phyloP scores from a whole-genome alignment of 129 eudicot species.

The Mikania micrantha region DNA sequence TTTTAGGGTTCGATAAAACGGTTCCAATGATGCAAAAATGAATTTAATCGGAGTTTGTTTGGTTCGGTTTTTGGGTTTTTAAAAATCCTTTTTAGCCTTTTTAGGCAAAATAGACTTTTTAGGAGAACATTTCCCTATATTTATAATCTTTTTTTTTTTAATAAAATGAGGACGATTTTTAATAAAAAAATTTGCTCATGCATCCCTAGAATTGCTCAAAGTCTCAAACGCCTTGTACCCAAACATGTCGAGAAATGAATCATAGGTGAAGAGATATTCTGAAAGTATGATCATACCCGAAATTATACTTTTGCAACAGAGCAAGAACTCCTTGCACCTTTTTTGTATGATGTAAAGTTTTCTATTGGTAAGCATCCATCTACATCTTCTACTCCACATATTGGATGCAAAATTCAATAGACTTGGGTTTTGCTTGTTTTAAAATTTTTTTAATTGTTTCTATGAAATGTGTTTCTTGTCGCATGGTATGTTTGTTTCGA shows the following conservation, averaged over 20 bases:
- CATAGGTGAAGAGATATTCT: not conserved
- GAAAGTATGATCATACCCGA: not conserved
- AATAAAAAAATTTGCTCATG: slow-evolving; percentile 63
- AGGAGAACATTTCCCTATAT: no score
- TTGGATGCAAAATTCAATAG: not conserved
- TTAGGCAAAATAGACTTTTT: no score
- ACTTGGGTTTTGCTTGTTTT: slow-evolving; percentile 7
- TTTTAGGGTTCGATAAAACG: no score
- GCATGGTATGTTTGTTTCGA: not conserved
- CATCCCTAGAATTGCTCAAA: slow-evolving; percentile 57
- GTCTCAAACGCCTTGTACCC: slow-evolving; percentile 67
- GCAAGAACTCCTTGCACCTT: slow-evolving; percentile 5
- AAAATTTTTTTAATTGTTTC: not conserved
- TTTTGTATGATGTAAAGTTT: slow-evolving; percentile 10
- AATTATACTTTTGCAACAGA: not conserved
- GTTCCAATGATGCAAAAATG: no score
- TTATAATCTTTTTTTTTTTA: no score
- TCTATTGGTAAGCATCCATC: slow-evolving; percentile 16
- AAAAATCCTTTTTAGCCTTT: no score
- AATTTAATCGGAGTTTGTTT: no score
- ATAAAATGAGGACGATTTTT: no score
- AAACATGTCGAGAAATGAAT: slow-evolving; percentile 47
- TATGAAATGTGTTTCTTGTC: slow-evolving; percentile 12
- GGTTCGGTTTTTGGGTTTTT: no score
- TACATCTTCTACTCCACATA: slow-evolving; percentile 10